phyloP scores from a whole-genome alignment of 768 basidiomycete species.

The Amyloporia xantha region DNA sequence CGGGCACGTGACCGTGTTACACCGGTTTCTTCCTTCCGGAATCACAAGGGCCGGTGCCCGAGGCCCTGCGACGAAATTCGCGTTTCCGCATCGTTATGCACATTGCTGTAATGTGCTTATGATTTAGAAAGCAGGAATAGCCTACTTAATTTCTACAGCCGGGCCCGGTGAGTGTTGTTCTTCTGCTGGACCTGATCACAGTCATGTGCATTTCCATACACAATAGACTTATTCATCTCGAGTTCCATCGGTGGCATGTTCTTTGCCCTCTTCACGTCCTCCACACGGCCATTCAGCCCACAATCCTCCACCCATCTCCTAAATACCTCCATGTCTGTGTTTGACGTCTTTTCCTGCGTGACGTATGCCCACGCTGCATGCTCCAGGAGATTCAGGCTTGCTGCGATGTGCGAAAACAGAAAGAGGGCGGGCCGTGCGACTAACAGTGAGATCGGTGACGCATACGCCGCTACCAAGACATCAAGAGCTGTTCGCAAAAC shows the following conservation, averaged over 20 bases:
- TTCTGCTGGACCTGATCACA: too few species aligned
- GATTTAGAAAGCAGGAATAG: too few species aligned
- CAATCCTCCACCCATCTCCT: constrained; percentile 42
- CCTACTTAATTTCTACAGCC: too few species aligned
- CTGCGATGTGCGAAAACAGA: constrained; percentile 48
- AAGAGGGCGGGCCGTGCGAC: constrained; percentile 52
- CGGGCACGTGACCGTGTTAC: too few species aligned
- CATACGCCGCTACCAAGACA: constrained; percentile 35
- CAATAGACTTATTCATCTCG: constrained; percentile 11
- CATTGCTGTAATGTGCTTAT: too few species aligned
- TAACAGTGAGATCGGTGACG: constrained; percentile 36
- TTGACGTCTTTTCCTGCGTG: constrained; percentile 19
- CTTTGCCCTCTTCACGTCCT: constrained; percentile 19
- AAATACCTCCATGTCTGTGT: constrained; percentile 47
- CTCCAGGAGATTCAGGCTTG: constrained; percentile 55
- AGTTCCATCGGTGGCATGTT: not conserved
- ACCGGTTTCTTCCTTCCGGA: too few species aligned
- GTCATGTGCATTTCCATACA: too few species aligned
- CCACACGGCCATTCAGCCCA: constrained; percentile 24
- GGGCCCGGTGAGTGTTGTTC: too few species aligned
- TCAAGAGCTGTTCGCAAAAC: constrained; percentile 34
- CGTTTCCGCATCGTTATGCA: too few species aligned
- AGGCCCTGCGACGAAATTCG: too few species aligned
- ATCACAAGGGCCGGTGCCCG: too few species aligned
- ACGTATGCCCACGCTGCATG: constrained; percentile 57